Conservation (phyloP, 306 rosid genomes). For the Corylus americana region DNA sequence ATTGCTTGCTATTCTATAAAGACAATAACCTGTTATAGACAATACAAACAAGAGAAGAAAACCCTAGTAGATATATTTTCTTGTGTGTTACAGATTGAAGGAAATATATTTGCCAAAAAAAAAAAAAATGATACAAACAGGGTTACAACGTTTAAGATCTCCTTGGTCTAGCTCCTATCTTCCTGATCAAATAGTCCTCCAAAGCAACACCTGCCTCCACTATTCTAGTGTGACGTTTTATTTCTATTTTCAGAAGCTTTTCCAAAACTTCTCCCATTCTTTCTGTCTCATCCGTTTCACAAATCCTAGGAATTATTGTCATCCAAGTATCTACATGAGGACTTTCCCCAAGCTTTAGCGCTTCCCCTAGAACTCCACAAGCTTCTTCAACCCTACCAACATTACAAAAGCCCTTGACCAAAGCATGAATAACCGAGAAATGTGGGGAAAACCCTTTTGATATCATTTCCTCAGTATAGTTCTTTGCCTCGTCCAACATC, state of each 20-base stretch:
- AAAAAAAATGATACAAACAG: not conserved
- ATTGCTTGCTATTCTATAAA: no score
- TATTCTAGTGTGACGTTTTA: conserved; percentile 51
- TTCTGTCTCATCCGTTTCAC: conserved; percentile 54
- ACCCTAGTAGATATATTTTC: no score
- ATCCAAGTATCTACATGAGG: conserved; percentile 74
- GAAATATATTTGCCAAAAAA: no score
- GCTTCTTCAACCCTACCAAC: conserved; percentile 82
- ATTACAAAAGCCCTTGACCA: conserved; percentile 63
- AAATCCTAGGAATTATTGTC: conserved; percentile 49
- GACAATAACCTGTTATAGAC: no score
- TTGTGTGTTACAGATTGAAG: no score
- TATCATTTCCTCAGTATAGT: conserved; percentile 55
- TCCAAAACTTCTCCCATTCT: conserved; percentile 38
- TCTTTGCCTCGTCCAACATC: conserved; percentile 67
- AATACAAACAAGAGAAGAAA: no score
- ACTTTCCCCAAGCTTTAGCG: conserved; percentile 59
- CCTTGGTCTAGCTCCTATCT: conserved; percentile 40
- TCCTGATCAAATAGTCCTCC: conserved; percentile 64
- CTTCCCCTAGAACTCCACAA: conserved; percentile 47
- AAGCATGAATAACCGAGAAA: conserved; percentile 59
- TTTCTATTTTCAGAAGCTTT: conserved; percentile 52
- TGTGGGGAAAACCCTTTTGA: conserved; percentile 68
- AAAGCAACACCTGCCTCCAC: conserved; percentile 65
- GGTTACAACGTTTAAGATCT: not conserved